Evolutionary conservation across 176 grass and related monocot genomes (phyloP), one percentile per base, ranked within the genome.

Genomic region (Coix lacrymajobi): DNA sequence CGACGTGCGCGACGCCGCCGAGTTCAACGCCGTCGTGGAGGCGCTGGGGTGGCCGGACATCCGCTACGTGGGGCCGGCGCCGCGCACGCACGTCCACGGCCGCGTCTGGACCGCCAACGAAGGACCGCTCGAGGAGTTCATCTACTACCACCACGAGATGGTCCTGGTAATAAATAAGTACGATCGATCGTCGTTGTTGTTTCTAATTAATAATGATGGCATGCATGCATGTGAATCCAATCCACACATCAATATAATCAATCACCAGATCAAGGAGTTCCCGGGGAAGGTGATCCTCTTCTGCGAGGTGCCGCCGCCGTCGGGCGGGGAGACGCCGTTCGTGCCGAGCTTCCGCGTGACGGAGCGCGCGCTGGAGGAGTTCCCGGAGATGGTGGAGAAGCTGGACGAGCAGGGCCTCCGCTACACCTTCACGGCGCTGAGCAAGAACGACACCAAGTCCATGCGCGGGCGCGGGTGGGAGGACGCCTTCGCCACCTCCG

Each of bases 121-220:
- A 48, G 88, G 92, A 0, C 92, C 92, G 3, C 88, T 94, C 28
- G 78, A 90, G 38, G 79, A 94, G 83, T 86, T 88, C 88, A 82
- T 94, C 73, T 94, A 94, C 88, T 94, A 78, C 92, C 92, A 94
- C 76, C 92, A 94, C 48, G 92, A 94, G 92, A 78, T 88, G 86
- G 85, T 85, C 48, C 82, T 88, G 16, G 81, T 88, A 51, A n/a
- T n/a, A n/a, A n/a, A n/a, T n/a, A n/a, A n/a, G n/a, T 8, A 74
- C 4, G 10, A 43, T 48, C 45, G 14, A 48, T 20, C 48, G 48
- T 7, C 46, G 6, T 49, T 49, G 1, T 49, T 49, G 46, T 19
- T 19, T 3, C 11, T 46, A 40, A 33, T 33, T 40, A 33, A 12
- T 44, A 1, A 44, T 19, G 48, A 52, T 52, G 17, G 17, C 16